These are phyloP conservation scores for Xerocomus potaroensis DNA, from an alignment of 768 basidiomycete species.

Conservation along the genomic window DNA sequence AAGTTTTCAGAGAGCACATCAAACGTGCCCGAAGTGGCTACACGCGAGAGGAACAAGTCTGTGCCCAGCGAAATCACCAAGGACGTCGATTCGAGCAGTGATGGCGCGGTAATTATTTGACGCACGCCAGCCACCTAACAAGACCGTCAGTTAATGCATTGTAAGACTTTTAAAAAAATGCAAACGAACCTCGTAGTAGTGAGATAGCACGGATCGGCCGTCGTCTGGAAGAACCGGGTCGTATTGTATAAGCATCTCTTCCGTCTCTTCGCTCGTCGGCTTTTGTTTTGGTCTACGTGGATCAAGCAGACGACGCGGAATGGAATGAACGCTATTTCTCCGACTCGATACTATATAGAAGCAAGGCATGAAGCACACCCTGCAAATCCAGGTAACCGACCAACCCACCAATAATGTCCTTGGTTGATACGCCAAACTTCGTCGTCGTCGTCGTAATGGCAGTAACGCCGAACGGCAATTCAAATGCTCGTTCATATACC, in stretches of 20 bases:
- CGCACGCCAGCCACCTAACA: slow-evolving; percentile 63
- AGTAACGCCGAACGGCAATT: slow-evolving; percentile 64
- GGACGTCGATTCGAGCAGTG: slow-evolving; percentile 89
- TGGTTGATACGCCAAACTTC: slow-evolving; percentile 82
- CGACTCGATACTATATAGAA: slow-evolving; percentile 64
- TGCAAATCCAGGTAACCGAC: neutral
- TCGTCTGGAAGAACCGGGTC: slow-evolving; percentile 78
- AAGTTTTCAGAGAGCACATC: slow-evolving; percentile 90
- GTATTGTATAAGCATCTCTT: slow-evolving; percentile 84
- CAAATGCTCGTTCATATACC: slow-evolving; percentile 64
- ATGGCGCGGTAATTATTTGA: slow-evolving; percentile 71
- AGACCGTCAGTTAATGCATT: neutral
- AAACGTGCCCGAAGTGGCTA: slow-evolving; percentile 85
- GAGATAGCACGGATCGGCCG: slow-evolving; percentile 51
- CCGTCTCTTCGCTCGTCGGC: slow-evolving; percentile 70
- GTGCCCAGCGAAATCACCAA: slow-evolving; percentile 82
- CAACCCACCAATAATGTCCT: slow-evolving; percentile 76
- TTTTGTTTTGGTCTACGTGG: slow-evolving; percentile 80
- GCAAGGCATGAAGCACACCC: neutral
- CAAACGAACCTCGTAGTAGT: slow-evolving; percentile 46
- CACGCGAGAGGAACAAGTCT: slow-evolving; percentile 84
- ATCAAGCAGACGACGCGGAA: slow-evolving; percentile 72
- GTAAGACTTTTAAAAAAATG: slow-evolving; percentile 9
- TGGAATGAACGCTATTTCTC: slow-evolving; percentile 67
- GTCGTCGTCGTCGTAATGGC: slow-evolving; percentile 75